Conservation (phyloP, 2,329 filamentous ascomycete species). For the Ophiobolus disseminans region DNA sequence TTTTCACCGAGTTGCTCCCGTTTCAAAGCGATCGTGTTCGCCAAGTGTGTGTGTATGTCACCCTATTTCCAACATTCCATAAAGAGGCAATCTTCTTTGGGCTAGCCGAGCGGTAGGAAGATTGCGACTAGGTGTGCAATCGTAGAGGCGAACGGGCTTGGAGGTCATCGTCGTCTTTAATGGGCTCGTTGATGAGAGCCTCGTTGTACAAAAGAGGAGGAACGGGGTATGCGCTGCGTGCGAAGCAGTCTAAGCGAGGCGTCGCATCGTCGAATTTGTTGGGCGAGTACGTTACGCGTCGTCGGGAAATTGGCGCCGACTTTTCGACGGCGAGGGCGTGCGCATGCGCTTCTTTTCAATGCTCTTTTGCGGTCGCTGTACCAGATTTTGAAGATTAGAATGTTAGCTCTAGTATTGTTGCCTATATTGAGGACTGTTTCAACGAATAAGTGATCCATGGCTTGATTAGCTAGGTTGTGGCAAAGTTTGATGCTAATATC, state of each 20-base stretch:
- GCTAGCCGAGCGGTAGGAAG: slow-evolving; percentile 21
- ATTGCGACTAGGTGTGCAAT: slow-evolving; percentile 16
- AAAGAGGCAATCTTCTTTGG: slow-evolving; percentile 24
- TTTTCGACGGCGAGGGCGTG: slow-evolving; percentile 20
- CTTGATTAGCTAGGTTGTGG: too few species aligned
- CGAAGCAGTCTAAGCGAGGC: slow-evolving; percentile 6
- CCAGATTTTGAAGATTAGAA: too few species aligned
- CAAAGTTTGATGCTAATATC: too few species aligned
- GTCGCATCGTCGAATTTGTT: too few species aligned
- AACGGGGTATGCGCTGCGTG: slow-evolving; percentile 14
- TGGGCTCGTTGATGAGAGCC: slow-evolving; percentile 7
- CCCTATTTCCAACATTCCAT: slow-evolving; percentile 21
- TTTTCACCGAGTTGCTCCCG: slow-evolving; percentile 12
- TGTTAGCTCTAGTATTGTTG: too few species aligned
- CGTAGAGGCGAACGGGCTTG: slow-evolving; percentile 14
- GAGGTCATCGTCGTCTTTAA: slow-evolving; percentile 6
- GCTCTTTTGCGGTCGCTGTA: slow-evolving; percentile 7
- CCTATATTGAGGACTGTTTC: too few species aligned
- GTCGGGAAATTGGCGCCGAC: slow-evolving; percentile 15
- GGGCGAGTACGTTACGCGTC: too few species aligned
- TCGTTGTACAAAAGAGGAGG: slow-evolving; percentile 19
- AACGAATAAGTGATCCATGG: too few species aligned
- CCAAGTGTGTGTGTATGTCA: slow-evolving; percentile 19
- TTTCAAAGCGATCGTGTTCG: slow-evolving; percentile 15
- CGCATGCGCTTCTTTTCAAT: slow-evolving; percentile 21